These are phyloP conservation scores for Lodderomyces metapsilosis DNA, from an alignment of 1,139 yeast genomes.

Conservation along the genomic window DNA sequence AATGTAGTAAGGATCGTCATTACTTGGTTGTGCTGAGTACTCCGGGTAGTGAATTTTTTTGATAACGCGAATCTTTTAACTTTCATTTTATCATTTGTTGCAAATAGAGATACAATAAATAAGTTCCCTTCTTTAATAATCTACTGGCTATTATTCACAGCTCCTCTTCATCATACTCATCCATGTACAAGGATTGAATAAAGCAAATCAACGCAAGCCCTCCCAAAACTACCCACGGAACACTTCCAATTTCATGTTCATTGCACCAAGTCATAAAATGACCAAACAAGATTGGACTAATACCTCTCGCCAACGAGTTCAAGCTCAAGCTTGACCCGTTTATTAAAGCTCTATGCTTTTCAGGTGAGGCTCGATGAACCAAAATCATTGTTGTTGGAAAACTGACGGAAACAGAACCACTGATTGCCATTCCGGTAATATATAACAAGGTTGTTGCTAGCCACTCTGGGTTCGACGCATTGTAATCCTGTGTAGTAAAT, in stretches of 20 bases:
- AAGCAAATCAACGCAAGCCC: slow-evolving; percentile 31
- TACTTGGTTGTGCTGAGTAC: neutral
- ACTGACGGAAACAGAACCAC: slow-evolving; percentile 31
- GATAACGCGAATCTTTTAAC: neutral
- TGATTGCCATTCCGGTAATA: slow-evolving; percentile 26
- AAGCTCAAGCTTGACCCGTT: slow-evolving; percentile 51
- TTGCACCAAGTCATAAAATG: slow-evolving; percentile 50
- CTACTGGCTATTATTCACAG: neutral
- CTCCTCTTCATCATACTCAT: slow-evolving; percentile 28
- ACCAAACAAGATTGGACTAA: slow-evolving; percentile 64
- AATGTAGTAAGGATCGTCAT: slow-evolving; percentile 51
- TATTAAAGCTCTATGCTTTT: slow-evolving; percentile 47
- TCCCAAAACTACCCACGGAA: slow-evolving; percentile 51
- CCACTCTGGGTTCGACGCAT: slow-evolving; percentile 23
- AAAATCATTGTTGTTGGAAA: slow-evolving; percentile 45
- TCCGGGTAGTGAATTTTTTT: neutral
- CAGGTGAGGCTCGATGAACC: slow-evolving; percentile 48
- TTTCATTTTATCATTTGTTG: neutral
- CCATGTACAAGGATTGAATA: slow-evolving; percentile 32
- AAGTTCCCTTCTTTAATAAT: neutral
- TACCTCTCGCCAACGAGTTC: slow-evolving; percentile 53
- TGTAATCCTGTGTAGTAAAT: slow-evolving; percentile 37
- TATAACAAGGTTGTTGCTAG: slow-evolving; percentile 25
- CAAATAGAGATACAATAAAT: no score
- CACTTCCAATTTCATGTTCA: slow-evolving; percentile 39